Percentiles rank a stretch among this genome's conserved stretches.
Conservation (phyloP, 768 basidiomycete species). For the Suillus brevipes region DNA sequence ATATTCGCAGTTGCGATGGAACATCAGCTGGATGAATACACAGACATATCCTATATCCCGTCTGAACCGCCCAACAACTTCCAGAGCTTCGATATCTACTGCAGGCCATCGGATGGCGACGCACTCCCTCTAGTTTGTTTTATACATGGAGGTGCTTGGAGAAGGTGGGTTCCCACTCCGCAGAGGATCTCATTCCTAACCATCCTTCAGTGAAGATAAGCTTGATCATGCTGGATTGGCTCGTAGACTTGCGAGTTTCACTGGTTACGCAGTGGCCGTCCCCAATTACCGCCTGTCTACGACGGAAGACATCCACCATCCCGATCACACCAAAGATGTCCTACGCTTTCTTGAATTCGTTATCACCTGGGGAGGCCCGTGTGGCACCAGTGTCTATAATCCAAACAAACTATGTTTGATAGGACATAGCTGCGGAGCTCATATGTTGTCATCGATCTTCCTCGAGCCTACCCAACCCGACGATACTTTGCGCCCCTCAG, state of each 20-base stretch:
- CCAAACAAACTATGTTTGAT: constrained; percentile 52
- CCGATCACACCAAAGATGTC: constrained; percentile 67
- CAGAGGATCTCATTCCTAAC: constrained; percentile 3
- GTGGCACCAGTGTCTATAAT: constrained; percentile 35
- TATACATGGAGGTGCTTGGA: constrained; percentile 86
- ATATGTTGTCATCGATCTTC: constrained; percentile 74
- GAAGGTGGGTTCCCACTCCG: constrained; percentile 49
- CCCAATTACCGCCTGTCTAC: constrained; percentile 79
- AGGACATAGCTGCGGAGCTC: constrained; percentile 82
- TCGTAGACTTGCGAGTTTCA: constrained; percentile 46
- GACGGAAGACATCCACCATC: constrained; percentile 53
- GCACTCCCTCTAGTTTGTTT: constrained; percentile 60
- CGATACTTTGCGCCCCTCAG: constrained; percentile 43
- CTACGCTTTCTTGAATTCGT: constrained; percentile 64
- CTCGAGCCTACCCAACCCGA: constrained; percentile 45
- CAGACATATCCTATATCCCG: constrained; percentile 39
- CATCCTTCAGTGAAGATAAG: constrained; percentile 67
- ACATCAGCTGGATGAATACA: constrained; percentile 10
- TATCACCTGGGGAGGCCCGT: constrained; percentile 37
- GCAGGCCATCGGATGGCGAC: not conserved
- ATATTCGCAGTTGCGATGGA: constrained; percentile 7
- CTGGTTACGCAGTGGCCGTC: constrained; percentile 60
- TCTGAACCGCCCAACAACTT: constrained; percentile 27
- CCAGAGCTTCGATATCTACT: constrained; percentile 53
- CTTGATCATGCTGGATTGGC: constrained; percentile 55